Percentiles rank a stretch among this genome's conserved stretches.
Conservation (phyloP, 2,329 filamentous ascomycete genomes). For the Thielaviopsis ethacetica region DNA sequence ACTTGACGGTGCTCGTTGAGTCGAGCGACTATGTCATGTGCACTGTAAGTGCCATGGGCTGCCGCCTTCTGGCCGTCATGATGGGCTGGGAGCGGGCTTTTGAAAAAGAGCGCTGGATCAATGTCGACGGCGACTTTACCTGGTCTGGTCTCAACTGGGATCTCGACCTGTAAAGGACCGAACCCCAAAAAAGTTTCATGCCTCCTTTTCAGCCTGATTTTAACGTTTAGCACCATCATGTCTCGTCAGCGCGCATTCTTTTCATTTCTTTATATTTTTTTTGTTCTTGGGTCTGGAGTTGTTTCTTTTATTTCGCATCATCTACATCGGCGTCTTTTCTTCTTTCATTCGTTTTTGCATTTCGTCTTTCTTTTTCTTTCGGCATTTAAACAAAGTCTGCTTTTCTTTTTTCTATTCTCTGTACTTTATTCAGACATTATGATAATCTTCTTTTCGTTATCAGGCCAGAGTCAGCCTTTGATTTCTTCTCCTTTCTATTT, state of each 20-base stretch:
- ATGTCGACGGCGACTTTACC: slow-evolving; percentile 56
- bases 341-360: background rate
- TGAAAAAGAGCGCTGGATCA: slow-evolving; percentile 47
- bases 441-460: background rate
- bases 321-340: background rate
- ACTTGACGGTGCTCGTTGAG: slow-evolving; percentile 55
- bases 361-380: background rate
- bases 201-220: background rate
- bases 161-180: slow-evolving; percentile 3
- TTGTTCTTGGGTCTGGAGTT: no score
- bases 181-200: background rate
- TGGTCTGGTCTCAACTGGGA: slow-evolving; percentile 36
- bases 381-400: background rate
- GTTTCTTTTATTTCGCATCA: background rate
- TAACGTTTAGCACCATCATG: background rate
- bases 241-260: background rate
- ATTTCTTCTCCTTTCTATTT: background rate
- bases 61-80: slow-evolving; percentile 66
- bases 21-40: slow-evolving; percentile 59
- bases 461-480: background rate
- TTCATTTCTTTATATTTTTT: background rate
- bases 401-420: background rate
- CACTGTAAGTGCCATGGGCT: slow-evolving; percentile 56
- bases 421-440: background rate
- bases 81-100: slow-evolving; percentile 66